A percentile compares a stretch with the other conserved stretches of the same genome.
Conservation (phyloP, 202 grass and related monocot genomes). For the Brachypodium distachyon region DNA sequence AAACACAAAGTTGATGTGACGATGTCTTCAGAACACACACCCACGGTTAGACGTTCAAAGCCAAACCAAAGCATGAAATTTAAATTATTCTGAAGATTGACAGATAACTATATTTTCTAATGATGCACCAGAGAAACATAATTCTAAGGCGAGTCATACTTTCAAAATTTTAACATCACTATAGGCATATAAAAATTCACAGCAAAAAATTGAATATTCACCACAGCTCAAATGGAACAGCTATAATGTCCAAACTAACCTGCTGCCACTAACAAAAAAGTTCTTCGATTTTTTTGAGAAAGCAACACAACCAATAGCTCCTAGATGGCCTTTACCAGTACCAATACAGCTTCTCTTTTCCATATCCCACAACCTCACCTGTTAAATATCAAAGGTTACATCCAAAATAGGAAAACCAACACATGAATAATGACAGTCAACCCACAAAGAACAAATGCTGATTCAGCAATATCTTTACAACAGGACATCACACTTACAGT, state of each 20-base stretch:
- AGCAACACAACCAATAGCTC: constrained; percentile 80
- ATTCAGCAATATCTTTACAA: neutral
- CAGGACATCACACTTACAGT: constrained; percentile 44
- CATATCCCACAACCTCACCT: constrained; percentile 85
- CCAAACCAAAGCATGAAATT: neutral
- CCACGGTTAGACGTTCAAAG: neutral
- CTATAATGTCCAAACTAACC: constrained; percentile 37
- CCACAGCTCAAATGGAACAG: neutral
- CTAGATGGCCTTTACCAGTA: constrained; percentile 79
- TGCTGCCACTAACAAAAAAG: constrained; percentile 92
- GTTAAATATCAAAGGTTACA: neutral
- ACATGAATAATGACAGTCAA: neutral
- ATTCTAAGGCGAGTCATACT: neutral
- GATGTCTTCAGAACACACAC: neutral
- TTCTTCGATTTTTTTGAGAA: constrained; percentile 85
- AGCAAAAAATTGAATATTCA: constrained; percentile 13
- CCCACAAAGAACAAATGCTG: neutral
- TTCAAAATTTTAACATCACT: neutral
- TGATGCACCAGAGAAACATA: neutral
- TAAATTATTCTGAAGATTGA: neutral
- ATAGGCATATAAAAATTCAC: neutral
- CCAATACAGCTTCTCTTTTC: constrained; percentile 75
- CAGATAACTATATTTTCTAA: neutral
- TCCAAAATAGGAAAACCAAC: neutral
- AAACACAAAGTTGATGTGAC: neutral